These are phyloP conservation scores for Cetraspora pellucida DNA, from an alignment of 192 early-diverging fungal genomes.

Conservation along the genomic window DNA sequence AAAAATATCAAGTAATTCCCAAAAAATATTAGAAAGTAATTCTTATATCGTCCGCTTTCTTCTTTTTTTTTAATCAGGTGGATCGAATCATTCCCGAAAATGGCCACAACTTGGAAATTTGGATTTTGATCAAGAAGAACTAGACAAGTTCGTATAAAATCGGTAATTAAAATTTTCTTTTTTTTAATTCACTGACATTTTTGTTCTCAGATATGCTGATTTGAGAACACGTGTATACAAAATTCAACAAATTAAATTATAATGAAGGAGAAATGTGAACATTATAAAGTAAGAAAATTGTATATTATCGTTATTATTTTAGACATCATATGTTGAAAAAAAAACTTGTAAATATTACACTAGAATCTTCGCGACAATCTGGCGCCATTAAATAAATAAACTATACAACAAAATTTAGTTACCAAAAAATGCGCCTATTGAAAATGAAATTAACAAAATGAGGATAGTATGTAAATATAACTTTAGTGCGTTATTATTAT, in stretches of 20 bases:
- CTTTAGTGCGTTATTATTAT: background rate
- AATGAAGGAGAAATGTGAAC: slow-evolving; percentile 16
- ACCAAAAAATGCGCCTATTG: slow-evolving; percentile 1
- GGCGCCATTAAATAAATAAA: slow-evolving; percentile 2
- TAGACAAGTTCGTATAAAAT: background rate
- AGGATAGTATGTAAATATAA: slow-evolving; percentile 10
- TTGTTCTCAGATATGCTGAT: slow-evolving; percentile 8
- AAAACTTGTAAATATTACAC: background rate
- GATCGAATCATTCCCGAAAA: slow-evolving; percentile 28
- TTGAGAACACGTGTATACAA: background rate
- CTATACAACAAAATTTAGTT: slow-evolving; percentile 21
- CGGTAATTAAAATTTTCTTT: background rate
- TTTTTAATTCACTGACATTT: background rate
- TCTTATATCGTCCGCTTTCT: background rate
- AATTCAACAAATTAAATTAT: slow-evolving; percentile 12
- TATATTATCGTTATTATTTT: background rate
- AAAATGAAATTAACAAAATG: slow-evolving; percentile 20
- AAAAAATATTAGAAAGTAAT: background rate
- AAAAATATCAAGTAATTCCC: background rate
- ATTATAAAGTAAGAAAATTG: slow-evolving; percentile 18
- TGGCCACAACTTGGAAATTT: slow-evolving; percentile 5
- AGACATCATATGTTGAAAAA: background rate
- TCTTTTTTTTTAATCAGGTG: background rate
- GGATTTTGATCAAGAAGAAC: background rate
- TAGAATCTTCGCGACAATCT: background rate